Percentiles rank a stretch among this genome's conserved stretches.
phyloP scores from a whole-genome alignment of 2,329 filamentous ascomycete species.

The Epichloe hybrida region DNA sequence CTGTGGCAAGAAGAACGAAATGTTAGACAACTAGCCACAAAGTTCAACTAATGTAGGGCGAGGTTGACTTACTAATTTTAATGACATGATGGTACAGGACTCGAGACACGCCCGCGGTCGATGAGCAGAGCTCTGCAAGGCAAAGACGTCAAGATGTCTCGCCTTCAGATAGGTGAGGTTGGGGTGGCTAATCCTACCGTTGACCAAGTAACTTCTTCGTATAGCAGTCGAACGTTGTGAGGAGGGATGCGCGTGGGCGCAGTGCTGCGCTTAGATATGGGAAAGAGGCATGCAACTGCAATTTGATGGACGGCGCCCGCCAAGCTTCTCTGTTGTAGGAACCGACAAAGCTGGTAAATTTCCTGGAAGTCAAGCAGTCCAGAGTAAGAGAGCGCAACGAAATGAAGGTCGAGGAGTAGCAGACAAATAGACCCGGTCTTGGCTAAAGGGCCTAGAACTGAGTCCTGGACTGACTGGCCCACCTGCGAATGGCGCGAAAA shows the following conservation, averaged over 20 bases:
- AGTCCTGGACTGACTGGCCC: not conserved
- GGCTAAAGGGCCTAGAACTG: not conserved
- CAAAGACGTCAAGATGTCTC: not conserved
- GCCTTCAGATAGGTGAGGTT: not conserved
- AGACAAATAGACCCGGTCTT: not conserved
- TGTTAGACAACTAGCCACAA: not conserved
- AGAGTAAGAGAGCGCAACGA: not conserved
- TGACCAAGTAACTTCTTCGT: not conserved
- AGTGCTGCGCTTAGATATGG: not conserved
- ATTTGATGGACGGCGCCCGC: not conserved
- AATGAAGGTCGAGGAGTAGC: not conserved
- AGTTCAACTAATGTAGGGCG: not conserved
- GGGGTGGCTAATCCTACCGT: not conserved
- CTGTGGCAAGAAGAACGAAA: slow-evolving; percentile 28
- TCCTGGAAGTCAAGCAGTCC: not conserved
- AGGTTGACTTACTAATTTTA: slow-evolving; percentile 40
- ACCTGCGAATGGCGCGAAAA: not conserved
- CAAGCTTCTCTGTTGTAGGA: not conserved
- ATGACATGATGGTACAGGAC: slow-evolving; percentile 30
- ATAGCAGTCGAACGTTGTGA: not conserved
- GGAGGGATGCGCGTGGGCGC: not conserved
- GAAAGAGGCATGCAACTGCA: not conserved
- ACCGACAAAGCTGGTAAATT: not conserved
- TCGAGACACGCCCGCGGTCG: slow-evolving; percentile 1
- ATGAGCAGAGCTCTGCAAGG: not conserved